Percentiles rank a stretch among this genome's conserved stretches.
Evolutionary conservation across 331 rosid species (phyloP).

Genomic region (Malus hybrid): DNA sequence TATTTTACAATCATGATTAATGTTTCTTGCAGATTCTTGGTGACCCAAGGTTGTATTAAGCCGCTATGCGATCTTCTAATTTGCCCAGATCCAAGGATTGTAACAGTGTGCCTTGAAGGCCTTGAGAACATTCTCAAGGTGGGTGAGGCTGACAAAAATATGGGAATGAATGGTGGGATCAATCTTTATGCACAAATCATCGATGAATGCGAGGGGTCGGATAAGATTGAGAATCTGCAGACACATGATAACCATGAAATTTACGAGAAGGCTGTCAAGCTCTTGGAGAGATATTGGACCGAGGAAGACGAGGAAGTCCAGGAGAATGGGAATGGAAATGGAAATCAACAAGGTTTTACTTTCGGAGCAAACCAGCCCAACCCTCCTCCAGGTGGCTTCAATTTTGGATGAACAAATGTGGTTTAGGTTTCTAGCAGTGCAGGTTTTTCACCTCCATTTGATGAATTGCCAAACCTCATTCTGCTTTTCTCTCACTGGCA

Average conservation of each 20-base stretch:
- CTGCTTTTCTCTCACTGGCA: constrained; percentile 10
- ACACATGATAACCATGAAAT: constrained; percentile 58
- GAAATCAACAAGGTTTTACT: constrained; percentile 30
- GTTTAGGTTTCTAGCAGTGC: constrained; percentile 10
- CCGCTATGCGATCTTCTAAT: constrained; percentile 53
- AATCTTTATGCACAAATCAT: constrained; percentile 42
- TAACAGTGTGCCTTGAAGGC: constrained; percentile 60
- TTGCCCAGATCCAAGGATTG: constrained; percentile 54
- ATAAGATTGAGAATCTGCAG: constrained; percentile 54
- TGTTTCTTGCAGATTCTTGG: constrained; percentile 34
- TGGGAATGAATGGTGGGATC: constrained; percentile 40
- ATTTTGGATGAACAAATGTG: constrained; percentile 25
- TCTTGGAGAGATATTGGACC: constrained; percentile 63
- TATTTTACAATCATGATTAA: neutral
- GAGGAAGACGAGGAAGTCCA: constrained; percentile 56
- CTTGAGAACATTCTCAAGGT: constrained; percentile 64
- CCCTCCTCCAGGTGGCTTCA: constrained; percentile 53
- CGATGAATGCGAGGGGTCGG: constrained; percentile 49
- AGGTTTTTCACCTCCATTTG: constrained; percentile 5
- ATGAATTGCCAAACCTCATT: constrained; percentile 8
- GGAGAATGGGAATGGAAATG: constrained; percentile 37
- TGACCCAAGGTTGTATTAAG: constrained; percentile 49
- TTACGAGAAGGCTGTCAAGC: constrained; percentile 64
- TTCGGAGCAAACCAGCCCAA: constrained; percentile 44
- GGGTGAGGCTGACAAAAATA: constrained; percentile 62